These are phyloP conservation scores for Stentor roeselii DNA, from an alignment of 73 alveolate species.

Conservation along the genomic window DNA sequence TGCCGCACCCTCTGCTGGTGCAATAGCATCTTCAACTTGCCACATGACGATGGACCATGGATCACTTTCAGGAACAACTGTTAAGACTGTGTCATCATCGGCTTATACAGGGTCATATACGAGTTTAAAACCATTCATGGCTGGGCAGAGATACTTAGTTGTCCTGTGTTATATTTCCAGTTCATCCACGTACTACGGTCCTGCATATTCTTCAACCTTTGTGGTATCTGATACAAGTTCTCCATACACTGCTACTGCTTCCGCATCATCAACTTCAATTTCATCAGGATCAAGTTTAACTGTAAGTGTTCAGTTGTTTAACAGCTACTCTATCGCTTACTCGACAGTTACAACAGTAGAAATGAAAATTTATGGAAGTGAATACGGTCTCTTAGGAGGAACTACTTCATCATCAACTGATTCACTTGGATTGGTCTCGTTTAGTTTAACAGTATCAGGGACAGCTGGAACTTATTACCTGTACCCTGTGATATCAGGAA, in stretches of 20 bases:
- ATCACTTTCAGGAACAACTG: background rate
- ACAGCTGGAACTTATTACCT: background rate
- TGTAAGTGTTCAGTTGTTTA: background rate
- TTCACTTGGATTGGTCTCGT: background rate
- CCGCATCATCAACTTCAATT: background rate
- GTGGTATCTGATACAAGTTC: background rate
- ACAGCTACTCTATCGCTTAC: background rate
- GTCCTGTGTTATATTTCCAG: no score
- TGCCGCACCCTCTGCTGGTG: background rate
- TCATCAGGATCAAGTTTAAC: background rate
- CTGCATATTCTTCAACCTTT: background rate
- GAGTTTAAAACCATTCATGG: background rate
- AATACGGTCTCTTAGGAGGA: background rate
- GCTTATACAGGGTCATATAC: background rate
- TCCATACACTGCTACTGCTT: background rate
- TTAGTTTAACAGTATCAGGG: background rate
- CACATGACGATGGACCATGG: background rate
- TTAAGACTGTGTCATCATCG: background rate
- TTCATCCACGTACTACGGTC: background rate
- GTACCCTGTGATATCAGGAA: background rate
- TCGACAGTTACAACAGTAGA: background rate
- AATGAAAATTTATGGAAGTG: slow-evolving; percentile 1
- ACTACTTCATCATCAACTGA: background rate
- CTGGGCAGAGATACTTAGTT: background rate
- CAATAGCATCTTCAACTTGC: background rate